A percentile compares a stretch with the other conserved stretches of the same genome.
Evolutionary conservation across 805 yeast genomes (phyloP).

Genomic region (Scheffersomyces lignosus): DNA sequence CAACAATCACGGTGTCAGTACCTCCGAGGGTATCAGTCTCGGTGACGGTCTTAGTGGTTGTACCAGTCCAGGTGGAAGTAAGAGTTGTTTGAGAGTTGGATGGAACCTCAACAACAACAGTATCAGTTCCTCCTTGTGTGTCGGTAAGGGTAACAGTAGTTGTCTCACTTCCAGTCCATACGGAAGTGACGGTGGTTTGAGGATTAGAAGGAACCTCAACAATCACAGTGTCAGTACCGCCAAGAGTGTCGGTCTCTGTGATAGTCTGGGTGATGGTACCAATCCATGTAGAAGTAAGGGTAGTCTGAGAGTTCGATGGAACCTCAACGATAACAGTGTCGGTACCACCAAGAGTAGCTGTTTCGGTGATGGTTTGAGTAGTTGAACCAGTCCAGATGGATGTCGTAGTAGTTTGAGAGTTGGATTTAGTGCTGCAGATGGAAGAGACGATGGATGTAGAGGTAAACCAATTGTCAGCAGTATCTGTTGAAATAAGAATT

Average conservation of each 20-base stretch:
- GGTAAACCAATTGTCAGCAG: background rate
- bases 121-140: constrained; percentile 2
- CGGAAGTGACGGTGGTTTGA: constrained; percentile 3
- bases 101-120: constrained; percentile 10
- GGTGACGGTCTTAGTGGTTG: background rate
- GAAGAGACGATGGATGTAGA: background rate
- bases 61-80: constrained; percentile 2
- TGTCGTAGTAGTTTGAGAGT: background rate
- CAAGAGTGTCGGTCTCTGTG: constrained; percentile 2
- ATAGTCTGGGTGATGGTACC: constrained; percentile 6
- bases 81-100: constrained; percentile 4
- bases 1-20: background rate
- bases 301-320: constrained; percentile 3
- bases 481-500: background rate
- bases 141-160: constrained; percentile 1
- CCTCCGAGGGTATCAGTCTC: background rate
- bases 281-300: constrained; percentile 4
- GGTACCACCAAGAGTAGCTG: constrained; percentile 4
- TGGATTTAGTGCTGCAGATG: background rate
- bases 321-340: constrained; percentile 9
- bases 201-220: constrained; percentile 13
- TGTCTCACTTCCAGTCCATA: constrained; percentile 8
- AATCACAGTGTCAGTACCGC: constrained; percentile 6
- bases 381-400: constrained; percentile 8
- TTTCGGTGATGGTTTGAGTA: constrained; percentile 2